Evolutionary conservation across 2,329 filamentous ascomycete genomes (phyloP), one percentile per base, ranked within the genome.

Genomic region (Fusarium udum): DNA sequence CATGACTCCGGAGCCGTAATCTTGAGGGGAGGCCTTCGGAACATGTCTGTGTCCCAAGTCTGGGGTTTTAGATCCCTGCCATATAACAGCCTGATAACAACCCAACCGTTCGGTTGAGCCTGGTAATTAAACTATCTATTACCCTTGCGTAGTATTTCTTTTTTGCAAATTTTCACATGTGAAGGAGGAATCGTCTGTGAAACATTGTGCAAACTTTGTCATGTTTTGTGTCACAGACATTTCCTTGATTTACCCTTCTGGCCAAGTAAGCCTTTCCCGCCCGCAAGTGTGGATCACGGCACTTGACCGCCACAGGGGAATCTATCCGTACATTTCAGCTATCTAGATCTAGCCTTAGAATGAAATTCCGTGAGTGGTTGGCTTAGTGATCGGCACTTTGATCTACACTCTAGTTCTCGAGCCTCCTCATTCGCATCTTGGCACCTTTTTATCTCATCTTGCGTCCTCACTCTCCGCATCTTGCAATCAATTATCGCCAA

Each of bases 41-140:
- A 62, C 32, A 39, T 15, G 42, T 48, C 43, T 45, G 36, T 22
- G 37, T 57, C 13, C 12, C 12, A 2, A 14, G 7, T 51, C 34
- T 32, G 61, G 68, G 68, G 61, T 46, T 58, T 61, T 48, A 24
- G 31, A 49, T 36, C 62, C 51, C 22, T 45, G 64, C 24, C 32
- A 32, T 55, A 62, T 45, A 31, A 70, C 51, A 52, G 67, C 61
- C 69, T 39, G 58, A 70, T 67, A 56, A 64, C 57, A 72, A 77
- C 75, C 75, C 75, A 77, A 75, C 70, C 66, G 61, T 66, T 73
- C 70, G 75, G 75, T 74, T 75, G 66, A 67, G 72, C 67, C 72
- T 63, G 53, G 62, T 68, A 78, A 77, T 77, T 78, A 68, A 77
- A 77, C 72, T 60, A 58, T 43, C 10, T 16, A 18, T 22, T 24